Evolutionary conservation across 2,329 filamentous ascomycete species (phyloP).

Genomic region (Sarocladium oryzae): DNA sequence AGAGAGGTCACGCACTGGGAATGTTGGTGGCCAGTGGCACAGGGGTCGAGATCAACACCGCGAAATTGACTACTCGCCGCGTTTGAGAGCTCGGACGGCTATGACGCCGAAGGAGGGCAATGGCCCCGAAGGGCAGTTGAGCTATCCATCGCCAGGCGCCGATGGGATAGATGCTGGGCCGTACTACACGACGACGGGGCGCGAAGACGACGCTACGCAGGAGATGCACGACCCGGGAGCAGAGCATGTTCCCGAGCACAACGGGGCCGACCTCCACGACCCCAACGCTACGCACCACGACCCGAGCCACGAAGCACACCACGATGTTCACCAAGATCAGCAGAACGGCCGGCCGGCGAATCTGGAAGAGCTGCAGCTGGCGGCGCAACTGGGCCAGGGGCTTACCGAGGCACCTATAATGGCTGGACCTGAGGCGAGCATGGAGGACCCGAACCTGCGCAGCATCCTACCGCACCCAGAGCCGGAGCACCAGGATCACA

Average conservation of each 20-base stretch:
- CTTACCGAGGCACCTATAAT: constrained; percentile 43
- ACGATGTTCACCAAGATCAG: constrained; percentile 22
- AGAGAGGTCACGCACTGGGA: too few species aligned
- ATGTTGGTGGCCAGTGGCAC: too few species aligned
- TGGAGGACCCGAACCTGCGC: constrained; percentile 33
- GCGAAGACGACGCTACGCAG: constrained; percentile 26
- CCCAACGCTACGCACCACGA: constrained; percentile 22
- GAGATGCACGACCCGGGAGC: constrained; percentile 15
- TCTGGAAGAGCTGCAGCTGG: constrained; percentile 50
- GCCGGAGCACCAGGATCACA: constrained; percentile 24
- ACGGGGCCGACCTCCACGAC: constrained; percentile 17
- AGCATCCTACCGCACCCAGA: constrained; percentile 38
- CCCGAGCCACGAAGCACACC: constrained; percentile 17
- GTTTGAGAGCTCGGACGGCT: constrained; percentile 6
- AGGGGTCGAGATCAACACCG: too few species aligned
- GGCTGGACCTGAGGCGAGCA: constrained; percentile 38
- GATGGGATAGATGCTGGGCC: constrained; percentile 36
- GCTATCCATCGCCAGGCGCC: constrained; percentile 40
- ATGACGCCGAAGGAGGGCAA: constrained; percentile 30
- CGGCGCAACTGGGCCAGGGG: constrained; percentile 50
- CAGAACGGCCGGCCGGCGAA: constrained; percentile 37
- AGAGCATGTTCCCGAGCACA: constrained; percentile 3
- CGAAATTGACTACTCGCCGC: too few species aligned
- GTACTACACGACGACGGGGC: constrained; percentile 35
- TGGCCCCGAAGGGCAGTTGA: constrained; percentile 31